phyloP scores from a whole-genome alignment of 495 filamentous ascomycete genomes.

The Parathielavia hyrcaniae region DNA sequence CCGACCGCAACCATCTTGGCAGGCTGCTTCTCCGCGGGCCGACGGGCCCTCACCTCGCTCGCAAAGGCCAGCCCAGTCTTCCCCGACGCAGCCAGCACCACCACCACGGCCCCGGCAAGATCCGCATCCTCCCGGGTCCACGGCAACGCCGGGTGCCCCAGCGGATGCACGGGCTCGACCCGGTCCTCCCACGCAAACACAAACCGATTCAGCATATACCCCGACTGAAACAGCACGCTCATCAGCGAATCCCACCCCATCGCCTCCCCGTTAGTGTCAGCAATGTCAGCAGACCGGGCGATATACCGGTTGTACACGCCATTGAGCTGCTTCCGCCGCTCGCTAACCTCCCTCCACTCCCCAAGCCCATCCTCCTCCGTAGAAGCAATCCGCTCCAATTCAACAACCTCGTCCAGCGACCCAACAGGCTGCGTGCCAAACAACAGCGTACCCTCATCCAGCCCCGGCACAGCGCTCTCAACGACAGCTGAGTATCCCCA shows the following conservation, averaged over 20 bases:
- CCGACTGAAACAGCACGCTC: constrained; percentile 41
- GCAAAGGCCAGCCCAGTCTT: constrained; percentile 47
- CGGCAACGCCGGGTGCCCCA: constrained; percentile 18
- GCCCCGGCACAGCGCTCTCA: constrained; percentile 38
- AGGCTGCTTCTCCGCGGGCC: constrained; percentile 24
- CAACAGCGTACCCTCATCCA: constrained; percentile 32
- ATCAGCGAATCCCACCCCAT: constrained; percentile 37
- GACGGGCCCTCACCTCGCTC: constrained; percentile 28
- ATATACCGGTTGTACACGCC: constrained; percentile 51
- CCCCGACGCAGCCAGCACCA: constrained; percentile 43
- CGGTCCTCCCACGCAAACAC: constrained; percentile 38
- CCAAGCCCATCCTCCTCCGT: constrained; percentile 29
- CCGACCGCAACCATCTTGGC: background rate
- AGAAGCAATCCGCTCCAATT: too few relatives aligned
- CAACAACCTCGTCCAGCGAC: too few relatives aligned
- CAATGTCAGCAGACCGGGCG: constrained; percentile 18
- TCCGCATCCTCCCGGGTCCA: constrained; percentile 45
- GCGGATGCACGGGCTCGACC: constrained; percentile 34
- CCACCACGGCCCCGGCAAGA: constrained; percentile 36
- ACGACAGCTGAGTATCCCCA: constrained; percentile 53
- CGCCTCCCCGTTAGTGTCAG: constrained; percentile 11
- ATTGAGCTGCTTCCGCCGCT: constrained; percentile 41
- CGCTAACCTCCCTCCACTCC: constrained; percentile 40
- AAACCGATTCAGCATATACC: constrained; percentile 44
- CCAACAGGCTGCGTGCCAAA: constrained; percentile 5